A percentile compares a stretch with the other conserved stretches of the same genome.
Evolutionary conservation across 163 green algal species (phyloP).

Genomic region (Scenedesmus sp.): DNA sequence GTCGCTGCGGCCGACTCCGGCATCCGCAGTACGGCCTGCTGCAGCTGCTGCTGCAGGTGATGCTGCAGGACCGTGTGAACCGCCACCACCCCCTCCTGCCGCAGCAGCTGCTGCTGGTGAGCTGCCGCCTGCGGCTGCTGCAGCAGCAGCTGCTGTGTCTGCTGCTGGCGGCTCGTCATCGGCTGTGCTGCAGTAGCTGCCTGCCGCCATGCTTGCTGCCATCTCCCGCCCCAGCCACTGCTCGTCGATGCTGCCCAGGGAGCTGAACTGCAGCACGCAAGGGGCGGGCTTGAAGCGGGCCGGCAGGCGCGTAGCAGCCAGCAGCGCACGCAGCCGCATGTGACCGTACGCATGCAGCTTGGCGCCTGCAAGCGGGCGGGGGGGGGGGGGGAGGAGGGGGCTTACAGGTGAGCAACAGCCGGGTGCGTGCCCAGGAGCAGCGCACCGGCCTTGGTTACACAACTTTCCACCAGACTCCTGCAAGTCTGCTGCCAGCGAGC

Average conservation of each 20-base stretch:
- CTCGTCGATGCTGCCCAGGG: constrained; percentile 77
- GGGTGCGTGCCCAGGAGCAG: no score
- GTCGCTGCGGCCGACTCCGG: neutral
- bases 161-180: neutral
- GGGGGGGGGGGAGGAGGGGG: no score
- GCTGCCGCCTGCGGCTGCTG: neutral
- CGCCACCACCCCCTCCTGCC: no score
- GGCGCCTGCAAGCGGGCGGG: constrained; percentile 29
- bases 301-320: constrained; percentile 58
- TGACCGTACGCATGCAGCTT: constrained; percentile 76
- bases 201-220: constrained; percentile 65
- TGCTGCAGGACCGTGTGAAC: neutral
- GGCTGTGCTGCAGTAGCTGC: constrained; percentile 21
- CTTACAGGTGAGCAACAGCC: no score
- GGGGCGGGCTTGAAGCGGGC: constrained; percentile 57
- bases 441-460: no score
- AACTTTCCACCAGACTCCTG: no score
- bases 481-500: no score
- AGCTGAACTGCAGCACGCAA: constrained; percentile 84
- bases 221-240: constrained; percentile 81
- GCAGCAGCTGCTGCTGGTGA: no score
- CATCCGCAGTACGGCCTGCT: neutral
- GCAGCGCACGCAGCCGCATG: constrained; percentile 72
- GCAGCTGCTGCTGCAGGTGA: neutral
- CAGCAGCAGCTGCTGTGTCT: neutral